Conservation (phyloP, 495 filamentous ascomycete genomes). For the Talaromyces nanjingensis region DNA sequence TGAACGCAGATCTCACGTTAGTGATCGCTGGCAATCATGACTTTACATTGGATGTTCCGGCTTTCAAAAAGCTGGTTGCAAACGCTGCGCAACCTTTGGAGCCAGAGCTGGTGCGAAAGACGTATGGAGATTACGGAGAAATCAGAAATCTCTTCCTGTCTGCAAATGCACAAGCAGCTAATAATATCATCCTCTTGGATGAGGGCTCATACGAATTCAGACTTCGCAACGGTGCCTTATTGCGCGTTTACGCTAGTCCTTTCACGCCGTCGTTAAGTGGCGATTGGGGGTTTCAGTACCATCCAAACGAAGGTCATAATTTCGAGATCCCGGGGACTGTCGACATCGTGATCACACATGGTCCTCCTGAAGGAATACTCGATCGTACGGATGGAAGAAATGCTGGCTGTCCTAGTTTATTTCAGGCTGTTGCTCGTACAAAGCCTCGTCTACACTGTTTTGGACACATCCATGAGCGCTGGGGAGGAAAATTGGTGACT, state of each 20-base stretch:
- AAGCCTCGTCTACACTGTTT: constrained; percentile 60
- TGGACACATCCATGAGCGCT: constrained; percentile 65
- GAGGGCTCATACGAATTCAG: constrained; percentile 52
- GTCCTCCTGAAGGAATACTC: constrained; percentile 51
- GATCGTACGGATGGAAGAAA: constrained; percentile 31
- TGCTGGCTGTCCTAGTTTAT: constrained; percentile 52
- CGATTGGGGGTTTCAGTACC: constrained; percentile 55
- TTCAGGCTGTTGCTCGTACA: constrained; percentile 45
- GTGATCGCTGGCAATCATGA: constrained; percentile 75
- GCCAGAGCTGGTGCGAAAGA: constrained; percentile 15
- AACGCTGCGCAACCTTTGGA: constrained; percentile 20
- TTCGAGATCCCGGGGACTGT: constrained; percentile 36
- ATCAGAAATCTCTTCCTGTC: constrained; percentile 16
- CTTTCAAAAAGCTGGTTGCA: constrained; percentile 25
- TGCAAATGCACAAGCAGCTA: constrained; percentile 24
- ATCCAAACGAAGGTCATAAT: constrained; percentile 34
- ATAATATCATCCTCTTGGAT: constrained; percentile 52
- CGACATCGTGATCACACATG: constrained; percentile 64
- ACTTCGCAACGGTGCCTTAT: constrained; percentile 47
- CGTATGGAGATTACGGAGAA: constrained; percentile 27
- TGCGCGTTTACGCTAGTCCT: constrained; percentile 61
- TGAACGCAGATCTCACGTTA: constrained; percentile 58
- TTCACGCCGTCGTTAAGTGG: constrained; percentile 48
- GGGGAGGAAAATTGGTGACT: constrained; percentile 54
- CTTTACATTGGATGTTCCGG: constrained; percentile 48